Conservation (phyloP, 768 basidiomycete species). For the Termitomyces sp. region DNA sequence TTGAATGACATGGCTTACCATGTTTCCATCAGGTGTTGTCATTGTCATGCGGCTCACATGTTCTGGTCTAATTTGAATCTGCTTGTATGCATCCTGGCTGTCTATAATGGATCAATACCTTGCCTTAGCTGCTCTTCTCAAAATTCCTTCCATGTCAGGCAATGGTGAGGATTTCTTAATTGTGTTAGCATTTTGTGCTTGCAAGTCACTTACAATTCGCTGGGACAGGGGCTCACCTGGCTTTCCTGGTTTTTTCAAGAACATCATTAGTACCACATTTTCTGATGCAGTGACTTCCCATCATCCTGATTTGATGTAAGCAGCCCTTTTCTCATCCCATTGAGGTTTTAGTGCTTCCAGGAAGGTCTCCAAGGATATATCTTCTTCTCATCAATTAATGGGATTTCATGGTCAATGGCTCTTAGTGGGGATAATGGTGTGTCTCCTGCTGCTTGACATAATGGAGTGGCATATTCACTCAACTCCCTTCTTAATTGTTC, state of each 20-base stretch:
- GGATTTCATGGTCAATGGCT: no score
- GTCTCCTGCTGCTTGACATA: no score
- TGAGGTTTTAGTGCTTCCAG: constrained; percentile 9
- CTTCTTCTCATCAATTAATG: constrained; percentile 26
- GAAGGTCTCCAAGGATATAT: constrained; percentile 21
- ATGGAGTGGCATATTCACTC: no score
- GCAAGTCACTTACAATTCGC: no score
- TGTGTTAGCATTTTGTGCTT: background rate
- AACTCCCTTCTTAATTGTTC: no score
- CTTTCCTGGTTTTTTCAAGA: background rate
- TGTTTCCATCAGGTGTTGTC: constrained; percentile 9
- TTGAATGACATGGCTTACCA: background rate
- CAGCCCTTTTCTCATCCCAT: constrained; percentile 7
- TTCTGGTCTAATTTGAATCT: background rate
- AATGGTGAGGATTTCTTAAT: no score
- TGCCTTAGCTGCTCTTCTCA: background rate
- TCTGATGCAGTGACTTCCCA: background rate
- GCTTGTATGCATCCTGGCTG: background rate
- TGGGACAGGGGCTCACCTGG: background rate
- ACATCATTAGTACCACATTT: background rate
- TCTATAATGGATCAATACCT: background rate
- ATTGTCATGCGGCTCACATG: background rate
- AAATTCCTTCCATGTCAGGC: no score
- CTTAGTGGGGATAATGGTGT: no score
- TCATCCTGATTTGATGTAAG: background rate